Evolutionary conservation across 1,139 yeast species (phyloP).

Genomic region (Pichia sp.): DNA sequence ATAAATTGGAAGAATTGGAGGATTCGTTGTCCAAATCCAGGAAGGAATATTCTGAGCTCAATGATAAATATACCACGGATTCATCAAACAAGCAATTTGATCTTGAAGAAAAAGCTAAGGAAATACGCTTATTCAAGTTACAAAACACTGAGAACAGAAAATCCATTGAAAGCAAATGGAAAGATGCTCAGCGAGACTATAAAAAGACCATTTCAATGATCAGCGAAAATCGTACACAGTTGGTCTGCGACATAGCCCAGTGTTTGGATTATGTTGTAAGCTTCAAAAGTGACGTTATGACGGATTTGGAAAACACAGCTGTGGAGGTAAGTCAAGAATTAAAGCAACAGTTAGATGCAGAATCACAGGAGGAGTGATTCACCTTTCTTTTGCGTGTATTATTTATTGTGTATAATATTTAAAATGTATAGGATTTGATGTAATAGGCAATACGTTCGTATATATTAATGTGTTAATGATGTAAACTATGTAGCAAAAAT

Average conservation of each 20-base stretch:
- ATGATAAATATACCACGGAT: slow-evolving; percentile 55
- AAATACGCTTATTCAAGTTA: slow-evolving; percentile 50
- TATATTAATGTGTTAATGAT: neutral
- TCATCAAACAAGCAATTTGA: slow-evolving; percentile 31
- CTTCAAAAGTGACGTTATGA: slow-evolving; percentile 64
- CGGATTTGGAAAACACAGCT: slow-evolving; percentile 44
- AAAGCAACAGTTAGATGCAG: slow-evolving; percentile 10
- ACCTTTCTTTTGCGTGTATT: slow-evolving; percentile 21
- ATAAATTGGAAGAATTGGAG: slow-evolving; percentile 55
- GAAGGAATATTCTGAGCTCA: slow-evolving; percentile 33
- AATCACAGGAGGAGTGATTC: neutral
- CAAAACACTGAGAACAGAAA: slow-evolving; percentile 52
- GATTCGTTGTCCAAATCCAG: slow-evolving; percentile 38
- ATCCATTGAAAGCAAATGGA: slow-evolving; percentile 54
- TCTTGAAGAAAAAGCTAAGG: slow-evolving; percentile 38
- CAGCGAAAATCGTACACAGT: slow-evolving; percentile 43
- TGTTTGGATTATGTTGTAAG: slow-evolving; percentile 57
- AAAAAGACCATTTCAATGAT: slow-evolving; percentile 50
- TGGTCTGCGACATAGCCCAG: slow-evolving; percentile 52
- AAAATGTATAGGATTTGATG: neutral
- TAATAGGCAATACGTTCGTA: neutral
- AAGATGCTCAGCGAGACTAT: slow-evolving; percentile 51
- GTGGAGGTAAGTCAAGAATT: slow-evolving; percentile 14
- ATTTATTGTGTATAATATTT: slow-evolving; percentile 10
- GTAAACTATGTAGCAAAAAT: slow-evolving; percentile 9